phyloP scores from a whole-genome alignment of 352 stramenopile species.

The Globisporangium spiculum region DNA sequence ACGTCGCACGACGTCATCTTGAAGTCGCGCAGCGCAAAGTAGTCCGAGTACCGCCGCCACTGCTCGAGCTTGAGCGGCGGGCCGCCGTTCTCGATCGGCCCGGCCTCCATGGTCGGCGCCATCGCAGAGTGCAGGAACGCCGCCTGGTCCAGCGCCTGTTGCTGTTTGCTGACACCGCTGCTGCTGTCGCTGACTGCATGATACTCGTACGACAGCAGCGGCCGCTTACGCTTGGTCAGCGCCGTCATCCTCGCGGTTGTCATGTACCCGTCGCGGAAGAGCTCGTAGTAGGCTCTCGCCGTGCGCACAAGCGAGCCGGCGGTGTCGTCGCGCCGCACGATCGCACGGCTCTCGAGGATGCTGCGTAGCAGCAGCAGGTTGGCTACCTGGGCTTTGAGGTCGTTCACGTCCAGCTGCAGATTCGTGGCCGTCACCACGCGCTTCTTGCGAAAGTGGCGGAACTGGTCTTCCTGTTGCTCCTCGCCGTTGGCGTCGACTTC shows the following conservation, averaged over 20 bases:
- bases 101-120: conserved; percentile 6
- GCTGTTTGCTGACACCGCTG: background rate
- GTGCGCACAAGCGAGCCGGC: conserved; percentile 7
- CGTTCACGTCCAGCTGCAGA: conserved; percentile 22
- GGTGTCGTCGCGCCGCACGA: conserved; percentile 1
- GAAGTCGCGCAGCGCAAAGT: conserved; percentile 11
- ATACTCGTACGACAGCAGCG: background rate
- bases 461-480: background rate
- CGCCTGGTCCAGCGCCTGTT: background rate
- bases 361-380: conserved; percentile 15
- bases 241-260: background rate
- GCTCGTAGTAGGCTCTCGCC: conserved; percentile 5
- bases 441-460: conserved; percentile 9
- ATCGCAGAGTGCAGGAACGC: conserved; percentile 10
- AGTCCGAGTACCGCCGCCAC: conserved; percentile 10
- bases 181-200: background rate
- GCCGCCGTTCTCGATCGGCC: background rate
- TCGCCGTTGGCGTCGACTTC: background rate
- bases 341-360: conserved; percentile 14
- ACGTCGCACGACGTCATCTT: conserved; percentile 4
- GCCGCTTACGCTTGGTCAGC: background rate
- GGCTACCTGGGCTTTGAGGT: conserved; percentile 22
- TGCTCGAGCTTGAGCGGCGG: background rate
- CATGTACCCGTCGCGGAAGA: conserved; percentile 14
- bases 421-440: conserved; percentile 5